Evolutionary conservation across 306 rosid genomes (phyloP).

Genomic region (Erythrophleum fordii): DNA sequence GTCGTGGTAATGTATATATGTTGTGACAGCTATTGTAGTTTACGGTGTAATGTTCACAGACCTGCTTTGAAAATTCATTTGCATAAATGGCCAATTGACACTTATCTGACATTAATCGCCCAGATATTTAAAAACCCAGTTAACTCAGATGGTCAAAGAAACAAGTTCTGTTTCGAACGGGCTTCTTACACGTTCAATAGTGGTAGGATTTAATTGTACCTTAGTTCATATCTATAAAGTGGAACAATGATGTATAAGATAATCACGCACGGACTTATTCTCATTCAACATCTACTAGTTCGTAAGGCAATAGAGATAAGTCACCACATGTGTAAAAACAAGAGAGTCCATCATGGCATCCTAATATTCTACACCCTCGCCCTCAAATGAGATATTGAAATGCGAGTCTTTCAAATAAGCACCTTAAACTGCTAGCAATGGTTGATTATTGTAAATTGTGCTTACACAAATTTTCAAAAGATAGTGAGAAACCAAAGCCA

Average conservation of each 20-base stretch:
- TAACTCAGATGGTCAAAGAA: not conserved
- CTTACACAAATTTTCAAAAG: not conserved
- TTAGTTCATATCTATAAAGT: no score
- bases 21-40: not conserved
- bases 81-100: not conserved
- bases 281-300: no score
- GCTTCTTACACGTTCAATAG: not conserved
- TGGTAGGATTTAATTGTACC: not conserved
- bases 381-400: not conserved
- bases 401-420: not conserved
- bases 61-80: not conserved
- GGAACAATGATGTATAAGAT: no score
- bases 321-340: no score
- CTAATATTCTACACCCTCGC: not conserved
- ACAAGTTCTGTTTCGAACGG: not conserved
- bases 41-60: not conserved
- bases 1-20: not conserved
- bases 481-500: not conserved
- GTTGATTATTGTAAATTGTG: not conserved
- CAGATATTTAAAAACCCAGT: not conserved
- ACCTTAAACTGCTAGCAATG: not conserved
- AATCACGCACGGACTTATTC: no score
- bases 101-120: not conserved
- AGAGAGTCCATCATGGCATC: not conserved
- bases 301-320: no score